Percentiles rank a stretch among this genome's conserved stretches.
These are phyloP conservation scores for Fraxinus pennsylvanica DNA, from an alignment of 257 asterid genomes.

Conservation along the genomic window DNA sequence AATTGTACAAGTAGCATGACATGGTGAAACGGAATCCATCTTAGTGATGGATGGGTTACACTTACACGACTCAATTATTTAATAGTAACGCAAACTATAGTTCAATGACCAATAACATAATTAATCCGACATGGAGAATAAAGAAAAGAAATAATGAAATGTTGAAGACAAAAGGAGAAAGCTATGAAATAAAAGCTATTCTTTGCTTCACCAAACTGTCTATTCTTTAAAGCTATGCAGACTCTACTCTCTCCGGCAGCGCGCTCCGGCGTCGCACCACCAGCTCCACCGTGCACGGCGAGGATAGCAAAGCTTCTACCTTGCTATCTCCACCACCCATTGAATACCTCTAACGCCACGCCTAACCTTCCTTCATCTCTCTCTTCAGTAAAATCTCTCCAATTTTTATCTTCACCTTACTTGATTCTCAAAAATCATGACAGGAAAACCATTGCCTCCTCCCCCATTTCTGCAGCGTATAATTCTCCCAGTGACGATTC, in stretches of 20 bases:
- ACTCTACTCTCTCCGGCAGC: constrained; percentile 76
- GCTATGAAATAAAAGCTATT: not conserved
- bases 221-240: constrained; percentile 54
- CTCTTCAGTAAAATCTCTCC: constrained; percentile 39
- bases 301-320: constrained; percentile 27
- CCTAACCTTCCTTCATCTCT: constrained; percentile 38
- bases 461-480: constrained; percentile 49
- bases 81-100: too few relatives aligned
- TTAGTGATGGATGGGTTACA: too few relatives aligned
- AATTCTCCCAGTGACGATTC: constrained; percentile 60
- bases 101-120: too few relatives aligned
- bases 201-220: constrained; percentile 18
- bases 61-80: too few relatives aligned
- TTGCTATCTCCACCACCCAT: constrained; percentile 22
- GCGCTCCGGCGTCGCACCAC: constrained; percentile 59
- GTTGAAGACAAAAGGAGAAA: too few relatives aligned
- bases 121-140: not conserved
- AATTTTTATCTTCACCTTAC: constrained; percentile 39
- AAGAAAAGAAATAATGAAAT: not conserved
- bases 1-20: too few relatives aligned
- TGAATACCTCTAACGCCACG: constrained; percentile 26
- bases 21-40: too few relatives aligned
- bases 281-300: constrained; percentile 31
- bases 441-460: constrained; percentile 45
- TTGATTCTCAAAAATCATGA: constrained; percentile 28